These are phyloP conservation scores for Artemisia annua DNA, from an alignment of 129 eudicot genomes.

Conservation along the genomic window DNA sequence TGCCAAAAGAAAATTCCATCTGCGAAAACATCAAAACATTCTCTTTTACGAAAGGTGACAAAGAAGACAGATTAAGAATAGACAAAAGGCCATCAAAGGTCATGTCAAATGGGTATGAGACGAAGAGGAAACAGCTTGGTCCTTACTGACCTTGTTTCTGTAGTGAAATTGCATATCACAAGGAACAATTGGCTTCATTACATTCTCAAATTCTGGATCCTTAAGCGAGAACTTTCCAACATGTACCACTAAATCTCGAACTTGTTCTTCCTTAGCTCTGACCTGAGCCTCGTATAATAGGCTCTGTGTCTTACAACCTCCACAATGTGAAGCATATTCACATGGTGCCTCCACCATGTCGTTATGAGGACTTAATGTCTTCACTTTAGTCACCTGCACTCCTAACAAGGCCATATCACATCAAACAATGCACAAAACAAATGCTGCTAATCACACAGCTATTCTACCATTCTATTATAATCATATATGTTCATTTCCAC, in stretches of 20 bases:
- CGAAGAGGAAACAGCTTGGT: background rate
- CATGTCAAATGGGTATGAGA: too few species aligned
- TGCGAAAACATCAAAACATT: slow-evolving; percentile 31
- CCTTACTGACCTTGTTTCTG: slow-evolving; percentile 78
- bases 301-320: slow-evolving; percentile 88
- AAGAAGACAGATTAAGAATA: too few species aligned
- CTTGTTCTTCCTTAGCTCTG: slow-evolving; percentile 86
- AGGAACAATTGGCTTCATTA: slow-evolving; percentile 89
- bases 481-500: slow-evolving; percentile 1
- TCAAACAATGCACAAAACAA: slow-evolving; percentile 5
- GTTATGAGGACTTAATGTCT: slow-evolving; percentile 72
- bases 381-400: slow-evolving; percentile 77
- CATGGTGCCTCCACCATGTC: slow-evolving; percentile 95
- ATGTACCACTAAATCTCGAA: slow-evolving; percentile 70
- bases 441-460: background rate
- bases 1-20: slow-evolving; percentile 97
- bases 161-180: slow-evolving; percentile 91
- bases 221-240: slow-evolving; percentile 74
- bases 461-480: slow-evolving; percentile 4
- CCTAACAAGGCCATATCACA: slow-evolving; percentile 28
- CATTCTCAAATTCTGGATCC: slow-evolving; percentile 46
- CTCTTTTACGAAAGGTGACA: background rate
- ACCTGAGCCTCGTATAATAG: slow-evolving; percentile 86
- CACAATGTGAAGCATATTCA: slow-evolving; percentile 85
- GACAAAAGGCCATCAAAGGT: too few species aligned